These are phyloP conservation scores for Alternaria infectoria DNA, from an alignment of 2,329 filamentous ascomycete genomes.

Conservation along the genomic window DNA sequence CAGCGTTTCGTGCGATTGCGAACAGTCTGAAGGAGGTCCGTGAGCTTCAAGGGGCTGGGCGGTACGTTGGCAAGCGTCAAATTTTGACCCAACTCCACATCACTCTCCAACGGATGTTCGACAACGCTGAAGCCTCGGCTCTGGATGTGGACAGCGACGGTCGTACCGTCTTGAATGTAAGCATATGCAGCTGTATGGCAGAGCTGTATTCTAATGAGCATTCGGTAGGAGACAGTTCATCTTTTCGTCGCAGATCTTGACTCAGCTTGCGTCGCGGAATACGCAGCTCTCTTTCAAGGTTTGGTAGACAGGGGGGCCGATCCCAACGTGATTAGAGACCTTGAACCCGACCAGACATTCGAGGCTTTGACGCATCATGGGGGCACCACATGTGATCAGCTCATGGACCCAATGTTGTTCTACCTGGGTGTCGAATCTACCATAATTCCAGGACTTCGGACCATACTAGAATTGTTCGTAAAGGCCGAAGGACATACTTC, in stretches of 20 bases:
- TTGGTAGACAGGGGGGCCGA: not conserved
- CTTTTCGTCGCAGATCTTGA: too few relatives aligned
- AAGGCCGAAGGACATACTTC: not conserved
- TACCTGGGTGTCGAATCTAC: too few relatives aligned
- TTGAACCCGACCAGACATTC: too few relatives aligned
- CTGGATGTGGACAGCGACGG: not conserved
- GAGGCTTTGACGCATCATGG: fast-evolving
- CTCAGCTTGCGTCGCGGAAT: not conserved
- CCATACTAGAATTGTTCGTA: not conserved
- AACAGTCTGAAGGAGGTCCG: too few relatives aligned
- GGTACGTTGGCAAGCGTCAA: too few relatives aligned
- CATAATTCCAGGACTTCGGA: not conserved
- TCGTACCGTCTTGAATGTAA: not conserved
- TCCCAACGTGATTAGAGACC: not conserved
- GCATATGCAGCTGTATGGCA: fast-evolving
- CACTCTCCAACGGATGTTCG: not conserved
- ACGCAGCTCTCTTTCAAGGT: not conserved
- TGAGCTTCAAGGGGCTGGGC: too few relatives aligned
- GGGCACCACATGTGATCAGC: not conserved
- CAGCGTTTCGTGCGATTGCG: not conserved
- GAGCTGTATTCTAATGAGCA: fast-evolving
- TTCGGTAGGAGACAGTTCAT: fast-evolving
- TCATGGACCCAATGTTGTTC: not conserved
- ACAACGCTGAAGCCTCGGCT: not conserved
- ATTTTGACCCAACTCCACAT: not conserved